Conservation (phyloP, 1,284 basidiomycete species). For the Ustanciosporium gigantosporum region DNA sequence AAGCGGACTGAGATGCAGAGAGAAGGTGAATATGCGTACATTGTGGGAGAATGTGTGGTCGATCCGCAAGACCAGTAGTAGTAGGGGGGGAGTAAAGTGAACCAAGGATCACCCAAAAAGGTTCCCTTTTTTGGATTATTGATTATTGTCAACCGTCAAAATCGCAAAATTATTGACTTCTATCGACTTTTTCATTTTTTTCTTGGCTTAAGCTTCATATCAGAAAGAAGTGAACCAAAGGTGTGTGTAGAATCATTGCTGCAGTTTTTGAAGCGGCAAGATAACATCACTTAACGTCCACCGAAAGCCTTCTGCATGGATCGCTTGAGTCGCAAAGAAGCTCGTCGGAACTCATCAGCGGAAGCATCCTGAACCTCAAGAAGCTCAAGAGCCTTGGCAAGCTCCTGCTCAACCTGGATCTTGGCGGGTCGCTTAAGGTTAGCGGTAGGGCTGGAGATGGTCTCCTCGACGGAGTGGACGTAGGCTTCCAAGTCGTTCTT, state of each 20-base stretch:
- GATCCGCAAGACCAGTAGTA: too few relatives aligned
- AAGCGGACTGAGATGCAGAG: neutral
- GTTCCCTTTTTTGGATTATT: too few relatives aligned
- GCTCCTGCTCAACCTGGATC: constrained; percentile 61
- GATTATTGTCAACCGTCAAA: too few relatives aligned
- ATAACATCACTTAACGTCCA: constrained; percentile 41
- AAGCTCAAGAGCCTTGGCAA: constrained; percentile 61
- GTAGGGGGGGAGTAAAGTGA: too few relatives aligned
- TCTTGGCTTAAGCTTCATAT: too few relatives aligned
- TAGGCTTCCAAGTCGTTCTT: constrained; percentile 60
- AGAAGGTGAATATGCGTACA: constrained; percentile 1
- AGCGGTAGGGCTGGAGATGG: constrained; percentile 57
- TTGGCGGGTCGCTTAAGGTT: constrained; percentile 59
- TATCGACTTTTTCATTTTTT: too few relatives aligned
- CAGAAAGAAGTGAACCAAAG: too few relatives aligned
- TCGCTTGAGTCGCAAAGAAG: constrained; percentile 58
- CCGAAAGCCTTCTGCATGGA: constrained; percentile 60
- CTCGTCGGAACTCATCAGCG: constrained; percentile 59
- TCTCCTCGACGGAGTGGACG: constrained; percentile 59
- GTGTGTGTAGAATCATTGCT: neutral
- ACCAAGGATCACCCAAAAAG: too few relatives aligned
- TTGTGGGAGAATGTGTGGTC: too few relatives aligned
- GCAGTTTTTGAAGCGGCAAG: neutral
- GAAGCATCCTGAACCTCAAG: constrained; percentile 58
- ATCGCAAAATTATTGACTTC: too few relatives aligned